Conservation (phyloP, 805 yeast genomes). For the Kluyveromyces starmeri region DNA sequence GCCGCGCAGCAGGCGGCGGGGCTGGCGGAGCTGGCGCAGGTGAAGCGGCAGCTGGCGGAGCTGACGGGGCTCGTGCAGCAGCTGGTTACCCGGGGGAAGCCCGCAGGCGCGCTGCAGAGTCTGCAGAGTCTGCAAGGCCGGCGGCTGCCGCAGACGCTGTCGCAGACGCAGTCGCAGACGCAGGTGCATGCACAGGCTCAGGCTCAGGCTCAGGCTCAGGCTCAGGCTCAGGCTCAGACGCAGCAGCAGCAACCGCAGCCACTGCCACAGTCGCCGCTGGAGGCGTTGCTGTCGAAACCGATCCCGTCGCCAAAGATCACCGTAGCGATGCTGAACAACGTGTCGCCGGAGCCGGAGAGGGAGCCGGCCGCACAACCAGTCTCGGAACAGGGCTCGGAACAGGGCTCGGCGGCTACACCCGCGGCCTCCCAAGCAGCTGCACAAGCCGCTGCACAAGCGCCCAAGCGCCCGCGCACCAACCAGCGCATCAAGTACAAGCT, state of each 20-base stretch:
- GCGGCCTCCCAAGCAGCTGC: neutral
- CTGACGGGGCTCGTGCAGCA: constrained; percentile 22
- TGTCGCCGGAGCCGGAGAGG: constrained; percentile 5
- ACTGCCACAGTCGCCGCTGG: constrained; percentile 17
- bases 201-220: neutral
- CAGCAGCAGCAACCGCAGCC: constrained; percentile 4
- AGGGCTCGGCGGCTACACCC: too few species aligned
- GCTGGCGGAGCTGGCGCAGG: constrained; percentile 22
- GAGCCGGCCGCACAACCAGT: constrained; percentile 4
- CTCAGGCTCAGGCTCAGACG: neutral
- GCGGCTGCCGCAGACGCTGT: neutral
- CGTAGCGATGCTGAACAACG: constrained; percentile 7
- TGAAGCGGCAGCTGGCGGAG: constrained; percentile 22
- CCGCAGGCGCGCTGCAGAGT: constrained; percentile 3
- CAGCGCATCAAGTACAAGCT: constrained; percentile 28
- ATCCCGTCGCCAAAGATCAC: constrained; percentile 16
- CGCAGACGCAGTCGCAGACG: neutral
- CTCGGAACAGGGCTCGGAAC: neutral
- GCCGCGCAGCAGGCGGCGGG: constrained; percentile 25
- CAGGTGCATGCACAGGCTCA: neutral
- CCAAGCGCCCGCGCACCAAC: constrained; percentile 7
- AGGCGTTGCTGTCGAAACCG: constrained; percentile 23
- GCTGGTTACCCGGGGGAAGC: constrained; percentile 19
- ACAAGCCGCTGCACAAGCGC: neutral
- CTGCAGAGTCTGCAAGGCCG: neutral